Evolutionary conservation across 345 rosid genomes (phyloP), one percentile per base, ranked within the genome.

Genomic region (Erucastrum elatum): DNA sequence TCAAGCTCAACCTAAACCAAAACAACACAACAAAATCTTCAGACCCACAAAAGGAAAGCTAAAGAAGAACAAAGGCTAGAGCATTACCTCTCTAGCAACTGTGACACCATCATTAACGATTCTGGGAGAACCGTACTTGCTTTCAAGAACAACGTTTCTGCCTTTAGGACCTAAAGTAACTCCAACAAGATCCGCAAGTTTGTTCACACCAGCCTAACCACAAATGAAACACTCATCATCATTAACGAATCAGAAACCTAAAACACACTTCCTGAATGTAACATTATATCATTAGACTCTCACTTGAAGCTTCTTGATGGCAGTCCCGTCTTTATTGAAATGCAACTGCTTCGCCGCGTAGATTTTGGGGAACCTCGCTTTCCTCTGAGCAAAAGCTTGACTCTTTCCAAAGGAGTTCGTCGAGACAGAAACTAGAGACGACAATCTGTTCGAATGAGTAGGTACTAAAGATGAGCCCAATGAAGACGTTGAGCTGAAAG

Each of bases 81-180:
- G 2, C 1, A 0, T 59, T 77, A 92, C 98, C 93, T 94, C 98
- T 80, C 84, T 92, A n/a, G 97, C 98, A 11, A 92, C 98, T 10
- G 98, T 94, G 8, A 94, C 98, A 62, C 98, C 98, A 46, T 94
- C 98, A 68, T 92, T 92, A 11, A 94, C 97, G 70, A 92, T 92
- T 85, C 88, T 92, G 0, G 98, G 96, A 35, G 94, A 92, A 12
- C 98, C 98, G 49, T 94, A 94, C 81, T 92, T 94, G 89, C 97
- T 94, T 83, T 92, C 98, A 0, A 94, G 87, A 66, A 92, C 98
- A 81, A 94, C 98, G 79, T 94, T 94, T 68, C 98, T 86, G 68
- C 98, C 98, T 76, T 92, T 92, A n/a, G 97, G 98, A 75, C 98
- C 94, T 69, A 94, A 86, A 12, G 97, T 94, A 66, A 94, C 98